A percentile compares a stretch with the other conserved stretches of the same genome.
Evolutionary conservation across 495 filamentous ascomycete genomes (phyloP).

Genomic region (Chaetomium tenue): DNA sequence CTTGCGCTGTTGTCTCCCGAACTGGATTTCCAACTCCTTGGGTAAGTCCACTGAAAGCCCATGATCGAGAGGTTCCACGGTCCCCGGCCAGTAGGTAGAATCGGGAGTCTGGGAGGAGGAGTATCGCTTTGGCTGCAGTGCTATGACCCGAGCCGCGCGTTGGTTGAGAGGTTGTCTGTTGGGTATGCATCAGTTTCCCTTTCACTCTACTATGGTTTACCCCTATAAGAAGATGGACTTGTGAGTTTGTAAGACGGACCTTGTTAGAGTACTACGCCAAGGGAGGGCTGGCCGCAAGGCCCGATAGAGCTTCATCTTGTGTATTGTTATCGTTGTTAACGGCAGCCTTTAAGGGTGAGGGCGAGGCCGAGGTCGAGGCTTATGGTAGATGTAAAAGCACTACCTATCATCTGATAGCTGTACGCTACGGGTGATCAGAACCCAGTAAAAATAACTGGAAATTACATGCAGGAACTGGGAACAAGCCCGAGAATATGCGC

Average conservation of each 20-base stretch:
- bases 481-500: conserved; percentile 4
- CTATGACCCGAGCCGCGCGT: background rate
- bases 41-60: background rate
- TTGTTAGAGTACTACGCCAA: background rate
- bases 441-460: no score
- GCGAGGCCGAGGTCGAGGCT: no score
- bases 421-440: background rate
- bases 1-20: background rate
- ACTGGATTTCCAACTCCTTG: background rate
- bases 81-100: background rate
- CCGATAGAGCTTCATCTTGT: background rate
- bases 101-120: background rate
- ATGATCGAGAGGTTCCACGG: background rate
- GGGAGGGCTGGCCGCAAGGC: background rate
- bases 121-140: background rate
- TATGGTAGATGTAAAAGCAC: no score
- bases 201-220: background rate
- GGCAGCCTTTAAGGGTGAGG: background rate
- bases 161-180: background rate
- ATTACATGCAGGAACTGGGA: background rate
- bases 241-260: background rate
- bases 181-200: conserved; percentile 1
- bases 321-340: background rate
- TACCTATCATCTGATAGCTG: background rate
- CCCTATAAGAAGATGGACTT: background rate